Evolutionary conservation across 1,284 basidiomycete genomes (phyloP), one percentile per base, ranked within the genome.

Genomic region (Papiliotrema terrestris): DNA sequence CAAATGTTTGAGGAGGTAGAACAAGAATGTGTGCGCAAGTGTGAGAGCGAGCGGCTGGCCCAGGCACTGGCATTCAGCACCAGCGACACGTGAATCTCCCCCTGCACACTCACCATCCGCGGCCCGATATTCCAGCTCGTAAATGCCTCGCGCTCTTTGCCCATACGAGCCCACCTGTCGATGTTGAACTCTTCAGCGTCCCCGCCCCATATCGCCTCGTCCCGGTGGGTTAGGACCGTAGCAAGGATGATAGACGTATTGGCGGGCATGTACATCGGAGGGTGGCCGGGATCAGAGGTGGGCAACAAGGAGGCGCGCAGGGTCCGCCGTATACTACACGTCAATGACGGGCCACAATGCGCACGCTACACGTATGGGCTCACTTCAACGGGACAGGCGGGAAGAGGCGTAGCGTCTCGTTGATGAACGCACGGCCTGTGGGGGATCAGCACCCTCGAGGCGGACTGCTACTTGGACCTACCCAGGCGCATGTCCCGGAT

Each of bases 371-470:
- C n/a, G n/a, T n/a, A n/a, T n/a, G n/a, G 5, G 15, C 63, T 56
- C 39, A 71, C 69, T 72, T 72, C 25, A 73, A 56, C 1, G 71
- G 71, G 2, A 71, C 65, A 8, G 71, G 70, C 2, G 70, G 71
- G 54, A 71, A 73, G 20, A 73, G 63, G 6, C 71, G 56, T 25
- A 73, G 49, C 1, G 65, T 63, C 49, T 72, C 71, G 43, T 68
- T 63, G 53, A 72, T 67, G 50, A 71, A 71, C 2, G 65, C 62
- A 45, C 67, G 62, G 45, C 59, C 69, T 71, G 54, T 9, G 26
- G 19, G 15, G 17, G 15, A 26, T 8, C 22, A 19, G 51, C 54
- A 32, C 37, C 62, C 58, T n/a, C n/a, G n/a, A n/a, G n/a, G n/a
- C n/a, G n/a, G n/a, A n/a, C n/a, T n/a, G n/a, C n/a, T n/a, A n/a